Evolutionary conservation across 352 stramenopile species (phyloP).

Genomic region (Phytophthora rubi): DNA sequence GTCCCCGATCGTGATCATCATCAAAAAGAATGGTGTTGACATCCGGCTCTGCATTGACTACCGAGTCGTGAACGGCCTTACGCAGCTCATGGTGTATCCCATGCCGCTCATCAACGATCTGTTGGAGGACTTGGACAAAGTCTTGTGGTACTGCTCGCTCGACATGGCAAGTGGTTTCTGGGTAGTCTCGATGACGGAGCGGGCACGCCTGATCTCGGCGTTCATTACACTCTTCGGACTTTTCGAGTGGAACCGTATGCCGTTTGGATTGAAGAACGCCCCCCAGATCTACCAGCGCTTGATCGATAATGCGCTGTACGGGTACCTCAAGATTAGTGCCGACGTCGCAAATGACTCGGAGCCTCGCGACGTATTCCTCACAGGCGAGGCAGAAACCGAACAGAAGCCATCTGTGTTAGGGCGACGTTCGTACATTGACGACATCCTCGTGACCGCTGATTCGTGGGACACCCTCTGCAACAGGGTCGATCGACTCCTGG

Average conservation of each 20-base stretch:
- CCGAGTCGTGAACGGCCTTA: slow-evolving; percentile 3
- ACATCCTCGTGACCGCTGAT: slow-evolving; percentile 15
- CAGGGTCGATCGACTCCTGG: slow-evolving; percentile 12
- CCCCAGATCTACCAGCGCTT: slow-evolving; percentile 31
- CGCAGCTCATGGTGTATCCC: slow-evolving; percentile 24
- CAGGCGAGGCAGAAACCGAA: too few relatives aligned
- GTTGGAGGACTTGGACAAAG: slow-evolving; percentile 17
- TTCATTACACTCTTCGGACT: too few relatives aligned
- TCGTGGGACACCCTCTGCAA: slow-evolving; percentile 24
- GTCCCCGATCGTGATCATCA: slow-evolving; percentile 45
- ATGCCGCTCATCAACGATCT: slow-evolving; percentile 35
- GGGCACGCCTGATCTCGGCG: slow-evolving; percentile 16
- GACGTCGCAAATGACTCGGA: too few relatives aligned
- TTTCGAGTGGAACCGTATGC: slow-evolving; percentile 27
- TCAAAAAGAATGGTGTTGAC: slow-evolving; percentile 49
- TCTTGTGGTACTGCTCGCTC: slow-evolving; percentile 27
- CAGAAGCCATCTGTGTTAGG: slow-evolving; percentile 1
- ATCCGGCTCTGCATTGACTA: slow-evolving; percentile 44
- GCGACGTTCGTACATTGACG: slow-evolving; percentile 38
- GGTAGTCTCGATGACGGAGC: slow-evolving; percentile 18
- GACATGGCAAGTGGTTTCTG: slow-evolving; percentile 32
- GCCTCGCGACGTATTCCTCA: too few relatives aligned
- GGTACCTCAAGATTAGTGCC: too few relatives aligned
- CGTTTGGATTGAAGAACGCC: slow-evolving; percentile 22
- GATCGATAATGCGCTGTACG: too few relatives aligned